Evolutionary conservation across 306 rosid species (phyloP).

Genomic region (Pterocarpus santalinus): DNA sequence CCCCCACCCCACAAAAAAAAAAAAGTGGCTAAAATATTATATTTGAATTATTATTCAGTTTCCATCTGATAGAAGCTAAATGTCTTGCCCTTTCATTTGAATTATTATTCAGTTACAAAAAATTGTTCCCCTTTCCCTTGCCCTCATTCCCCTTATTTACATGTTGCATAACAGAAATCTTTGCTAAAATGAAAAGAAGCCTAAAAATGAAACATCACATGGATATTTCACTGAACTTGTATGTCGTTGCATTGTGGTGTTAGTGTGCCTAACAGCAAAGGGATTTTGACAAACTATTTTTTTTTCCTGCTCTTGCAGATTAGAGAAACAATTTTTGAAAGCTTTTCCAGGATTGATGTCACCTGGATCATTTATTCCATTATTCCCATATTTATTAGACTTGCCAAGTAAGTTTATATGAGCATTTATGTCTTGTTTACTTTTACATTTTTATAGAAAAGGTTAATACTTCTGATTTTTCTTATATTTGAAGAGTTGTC

Average conservation of each 20-base stretch:
- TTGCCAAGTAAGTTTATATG: conserved; percentile 79
- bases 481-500: not conserved
- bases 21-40: not conserved
- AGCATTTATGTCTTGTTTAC: conserved; percentile 20
- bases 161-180: not conserved
- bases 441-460: conserved; percentile 20
- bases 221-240: conserved; percentile 17
- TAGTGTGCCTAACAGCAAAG: conserved; percentile 5
- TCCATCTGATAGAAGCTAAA: too few relatives aligned
- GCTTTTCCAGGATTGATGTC: conserved; percentile 84
- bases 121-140: not conserved
- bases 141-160: conserved; percentile 7
- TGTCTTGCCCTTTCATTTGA: too few relatives aligned
- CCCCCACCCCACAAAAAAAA: not conserved
- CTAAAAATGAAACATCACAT: conserved; percentile 4
- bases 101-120: too few relatives aligned
- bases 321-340: conserved; percentile 74
- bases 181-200: conserved; percentile 16
- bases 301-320: conserved; percentile 60
- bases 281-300: conserved; percentile 37
- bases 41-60: conserved; percentile 14
- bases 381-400: conserved; percentile 80
- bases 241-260: conserved; percentile 32
- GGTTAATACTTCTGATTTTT: not conserved
- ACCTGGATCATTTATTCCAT: conserved; percentile 90